Evolutionary conservation across 306 rosid species (phyloP).

Genomic region (Leucaena leucocephala): DNA sequence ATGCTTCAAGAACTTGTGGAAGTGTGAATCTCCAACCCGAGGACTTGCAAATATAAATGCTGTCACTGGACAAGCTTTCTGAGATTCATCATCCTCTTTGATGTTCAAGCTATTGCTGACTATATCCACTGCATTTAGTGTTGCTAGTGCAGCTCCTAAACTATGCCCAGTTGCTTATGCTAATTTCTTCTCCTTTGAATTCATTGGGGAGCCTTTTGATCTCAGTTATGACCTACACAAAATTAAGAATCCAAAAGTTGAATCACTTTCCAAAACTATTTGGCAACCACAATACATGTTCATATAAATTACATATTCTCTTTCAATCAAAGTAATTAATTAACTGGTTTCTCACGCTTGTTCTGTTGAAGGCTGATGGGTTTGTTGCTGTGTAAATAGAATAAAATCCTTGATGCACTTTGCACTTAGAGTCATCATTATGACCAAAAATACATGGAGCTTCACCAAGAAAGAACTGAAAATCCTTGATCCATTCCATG

Average conservation of each 20-base stretch:
- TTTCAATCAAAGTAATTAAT: too few relatives aligned
- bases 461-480: conserved; percentile 45
- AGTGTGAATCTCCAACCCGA: conserved; percentile 56
- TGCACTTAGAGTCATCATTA: conserved; percentile 24
- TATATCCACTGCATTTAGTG: conserved; percentile 63
- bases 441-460: conserved; percentile 58
- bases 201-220: conserved; percentile 48
- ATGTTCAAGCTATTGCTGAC: conserved; percentile 51
- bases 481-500: neutral
- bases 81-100: conserved; percentile 30
- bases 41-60: conserved; percentile 62
- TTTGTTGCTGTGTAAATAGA: conserved; percentile 69
- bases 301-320: too few relatives aligned
- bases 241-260: too few relatives aligned
- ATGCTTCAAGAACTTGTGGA: conserved; percentile 51
- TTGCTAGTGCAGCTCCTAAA: conserved; percentile 76
- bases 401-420: conserved; percentile 68
- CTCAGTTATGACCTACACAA: conserved; percentile 58
- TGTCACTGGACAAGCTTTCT: conserved; percentile 57
- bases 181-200: conserved; percentile 65
- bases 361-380: too few relatives aligned
- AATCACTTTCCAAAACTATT: neutral
- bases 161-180: conserved; percentile 79
- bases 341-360: too few relatives aligned
- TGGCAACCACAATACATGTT: too few relatives aligned